Evolutionary conservation across 2,329 filamentous ascomycete genomes (phyloP).

Genomic region (Alternaria arborescens): DNA sequence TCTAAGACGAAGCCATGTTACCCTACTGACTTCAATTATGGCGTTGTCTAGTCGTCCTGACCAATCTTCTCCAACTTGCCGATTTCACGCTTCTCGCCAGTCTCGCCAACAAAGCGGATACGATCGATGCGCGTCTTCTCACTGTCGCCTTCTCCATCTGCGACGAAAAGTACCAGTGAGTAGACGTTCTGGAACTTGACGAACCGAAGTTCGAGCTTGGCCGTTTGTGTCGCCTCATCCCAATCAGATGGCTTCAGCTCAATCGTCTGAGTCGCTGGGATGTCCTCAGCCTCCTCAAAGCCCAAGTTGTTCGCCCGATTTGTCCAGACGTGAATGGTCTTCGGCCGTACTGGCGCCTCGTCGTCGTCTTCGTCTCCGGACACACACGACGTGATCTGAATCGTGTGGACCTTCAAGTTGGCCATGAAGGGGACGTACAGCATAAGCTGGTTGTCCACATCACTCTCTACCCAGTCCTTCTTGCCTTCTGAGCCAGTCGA

Average conservation of each 20-base stretch:
- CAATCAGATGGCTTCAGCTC: slow-evolving; percentile 79
- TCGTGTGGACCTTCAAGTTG: slow-evolving; percentile 86
- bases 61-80: slow-evolving; percentile 96
- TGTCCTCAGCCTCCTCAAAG: slow-evolving; percentile 93
- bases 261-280: slow-evolving; percentile 80
- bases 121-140: slow-evolving; percentile 88
- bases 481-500: slow-evolving; percentile 63
- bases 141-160: slow-evolving; percentile 78
- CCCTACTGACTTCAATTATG: neutral
- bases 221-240: slow-evolving; percentile 63
- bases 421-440: slow-evolving; percentile 90
- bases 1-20: neutral
- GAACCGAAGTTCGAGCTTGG: slow-evolving; percentile 73
- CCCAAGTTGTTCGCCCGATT: slow-evolving; percentile 91
- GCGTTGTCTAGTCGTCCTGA: slow-evolving; percentile 61
- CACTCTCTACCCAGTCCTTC: slow-evolving; percentile 90
- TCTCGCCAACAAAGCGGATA: slow-evolving; percentile 83
- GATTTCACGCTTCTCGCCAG: slow-evolving; percentile 89
- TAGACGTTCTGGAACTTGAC: slow-evolving; percentile 98
- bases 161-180: slow-evolving; percentile 86
- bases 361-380: slow-evolving; percentile 69
- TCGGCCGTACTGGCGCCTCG: slow-evolving; percentile 80
- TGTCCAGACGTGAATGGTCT: slow-evolving; percentile 82
- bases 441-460: slow-evolving; percentile 96
- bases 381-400: slow-evolving; percentile 84